Evolutionary conservation across 352 stramenopile genomes (phyloP), one percentile per base, ranked within the genome.

Genomic region (Phytophthora hibernalis): DNA sequence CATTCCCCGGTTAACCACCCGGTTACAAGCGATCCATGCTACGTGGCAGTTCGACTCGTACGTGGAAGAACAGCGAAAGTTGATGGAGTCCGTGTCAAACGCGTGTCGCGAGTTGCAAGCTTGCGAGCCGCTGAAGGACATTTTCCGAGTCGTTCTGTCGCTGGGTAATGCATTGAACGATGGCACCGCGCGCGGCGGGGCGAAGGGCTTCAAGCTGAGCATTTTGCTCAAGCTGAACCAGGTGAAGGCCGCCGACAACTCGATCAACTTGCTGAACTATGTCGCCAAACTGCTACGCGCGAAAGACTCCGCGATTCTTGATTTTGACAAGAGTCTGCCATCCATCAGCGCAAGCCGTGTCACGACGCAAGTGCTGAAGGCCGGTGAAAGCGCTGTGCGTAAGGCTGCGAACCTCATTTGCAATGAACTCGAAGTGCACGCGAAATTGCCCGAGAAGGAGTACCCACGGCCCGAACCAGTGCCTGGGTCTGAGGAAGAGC

Each of bases 131-230:
- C 70, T 99, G 12, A 83, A 92, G 49, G 82, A 97, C 47, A 92
- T 97, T 31, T 90, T 97, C 48, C 75, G 83, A 16, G 75, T 97
- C 2, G 86, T 97, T 16, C 38, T 97, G 33, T 85, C 83, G 13
- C 67, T 98, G 15, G 92, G 92, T 26, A 98, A 98, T 60, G 89
- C 90, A n/a, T 68, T 98, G 48, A 98, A 98, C 55, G 90, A 93
- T 56, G 87, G 87, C 35, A 95, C 87, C 10, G 71, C 87, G 3
- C 81, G 87, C n/a, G 91, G 92, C 35, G 85, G 83, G 24, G 91
- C 90, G 12, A 93, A 90, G 61, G 92, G 91, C 2, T 98, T 97
- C 76, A 84, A 85, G 11, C 61, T 97, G 38, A 95, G 77, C 48
- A 94, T 94, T 54, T 61, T 98, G 45, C 73, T 88, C 24, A 98